Evolutionary conservation across 176 grass and related monocot genomes (phyloP).

Genomic region (maize (Zea mays)): Zm-B73-REFERENCE-NAM-5.0 NC_050097.1:20881501-20882000

Average conservation of each 20-base stretch:
- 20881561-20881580: constrained; percentile 3
- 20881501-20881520: background rate
- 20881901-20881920: background rate
- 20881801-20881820: background rate
- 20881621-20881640: background rate
- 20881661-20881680: background rate
- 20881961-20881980: background rate
- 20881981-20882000: background rate
- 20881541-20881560: background rate
- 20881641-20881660: background rate
- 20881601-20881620: background rate
- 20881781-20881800: background rate
- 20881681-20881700: background rate
- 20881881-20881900: background rate
- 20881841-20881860: background rate
- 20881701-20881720: background rate
- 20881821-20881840: background rate
- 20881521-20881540: background rate
- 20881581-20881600: background rate
- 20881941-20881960: background rate
- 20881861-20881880: constrained; percentile 5
- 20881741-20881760: background rate
- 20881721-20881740: background rate
- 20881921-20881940: background rate
- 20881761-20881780: background rate